phyloP scores from a whole-genome alignment of 352 stramenopile genomes.

The Hyaloperonospora brassicae region DNA sequence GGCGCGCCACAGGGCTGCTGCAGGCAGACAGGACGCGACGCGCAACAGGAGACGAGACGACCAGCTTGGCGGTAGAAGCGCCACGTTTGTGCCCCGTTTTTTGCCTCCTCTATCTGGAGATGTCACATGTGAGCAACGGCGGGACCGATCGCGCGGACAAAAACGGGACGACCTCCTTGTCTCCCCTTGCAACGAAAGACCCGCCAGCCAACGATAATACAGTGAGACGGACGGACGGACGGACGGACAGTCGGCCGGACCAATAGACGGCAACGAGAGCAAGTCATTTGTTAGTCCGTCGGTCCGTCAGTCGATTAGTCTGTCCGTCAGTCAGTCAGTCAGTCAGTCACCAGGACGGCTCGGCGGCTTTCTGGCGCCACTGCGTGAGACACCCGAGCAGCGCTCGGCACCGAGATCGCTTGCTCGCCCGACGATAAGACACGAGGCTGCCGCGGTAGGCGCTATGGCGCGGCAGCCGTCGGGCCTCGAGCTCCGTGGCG shows the following conservation, averaged over 20 bases:
- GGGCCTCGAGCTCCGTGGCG: constrained; percentile 41
- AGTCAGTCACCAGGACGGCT: constrained; percentile 8
- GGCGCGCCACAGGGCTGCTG: neutral
- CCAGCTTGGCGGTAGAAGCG: too few species aligned
- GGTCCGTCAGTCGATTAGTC: too few species aligned
- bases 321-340: too few species aligned
- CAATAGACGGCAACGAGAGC: too few species aligned
- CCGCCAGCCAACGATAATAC: neutral
- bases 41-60: too few species aligned
- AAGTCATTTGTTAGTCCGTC: too few species aligned
- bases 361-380: constrained; percentile 32
- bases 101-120: too few species aligned
- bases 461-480: constrained; percentile 48
- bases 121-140: too few species aligned
- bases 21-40: constrained; percentile 13
- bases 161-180: neutral
- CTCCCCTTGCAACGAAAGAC: neutral
- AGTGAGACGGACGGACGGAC: too few species aligned
- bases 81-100: too few species aligned
- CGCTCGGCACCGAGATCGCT: constrained; percentile 40
- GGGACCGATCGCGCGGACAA: too few species aligned
- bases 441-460: constrained; percentile 66
- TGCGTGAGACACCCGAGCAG: constrained; percentile 34
- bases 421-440: constrained; percentile 44
- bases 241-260: too few species aligned